phyloP scores from a whole-genome alignment of 169 alveolate species.

The Eimeria acervulina region DNA sequence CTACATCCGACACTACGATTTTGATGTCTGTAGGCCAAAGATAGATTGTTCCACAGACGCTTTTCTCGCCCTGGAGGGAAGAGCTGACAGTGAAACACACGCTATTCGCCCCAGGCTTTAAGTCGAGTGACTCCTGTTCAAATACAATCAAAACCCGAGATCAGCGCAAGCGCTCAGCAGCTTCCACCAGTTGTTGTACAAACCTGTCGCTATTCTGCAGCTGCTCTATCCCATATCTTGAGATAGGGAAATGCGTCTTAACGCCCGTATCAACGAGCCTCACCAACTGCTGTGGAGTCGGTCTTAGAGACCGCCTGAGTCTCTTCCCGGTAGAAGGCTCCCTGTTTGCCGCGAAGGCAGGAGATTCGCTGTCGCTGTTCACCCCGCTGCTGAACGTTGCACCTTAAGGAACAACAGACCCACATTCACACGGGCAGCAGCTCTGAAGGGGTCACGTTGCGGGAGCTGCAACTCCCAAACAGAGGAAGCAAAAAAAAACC shows the following conservation, averaged over 20 bases:
- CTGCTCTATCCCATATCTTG: too few species aligned
- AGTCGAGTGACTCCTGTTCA: slow-evolving; percentile 85
- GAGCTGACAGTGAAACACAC: slow-evolving; percentile 94
- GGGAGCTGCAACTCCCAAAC: background rate
- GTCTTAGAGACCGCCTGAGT: slow-evolving; percentile 91
- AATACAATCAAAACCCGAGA: background rate
- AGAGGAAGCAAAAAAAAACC: background rate
- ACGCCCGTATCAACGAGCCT: slow-evolving; percentile 39
- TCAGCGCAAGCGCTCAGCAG: background rate
- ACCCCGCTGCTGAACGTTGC: slow-evolving; percentile 67
- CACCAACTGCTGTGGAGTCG: slow-evolving; percentile 94
- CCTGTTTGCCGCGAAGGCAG: slow-evolving; percentile 49
- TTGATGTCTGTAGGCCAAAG: slow-evolving; percentile 96
- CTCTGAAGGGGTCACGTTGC: background rate
- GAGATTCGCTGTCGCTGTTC: slow-evolving; percentile 77
- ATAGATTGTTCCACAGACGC: slow-evolving; percentile 95
- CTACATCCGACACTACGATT: slow-evolving; percentile 98
- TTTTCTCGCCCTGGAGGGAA: slow-evolving; percentile 95
- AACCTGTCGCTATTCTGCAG: background rate
- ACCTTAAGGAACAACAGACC: background rate
- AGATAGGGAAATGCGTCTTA: background rate
- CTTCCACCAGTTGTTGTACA: background rate
- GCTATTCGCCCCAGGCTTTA: slow-evolving; percentile 94
- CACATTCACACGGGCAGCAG: background rate
- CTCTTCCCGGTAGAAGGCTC: slow-evolving; percentile 73